phyloP scores from a whole-genome alignment of 1,284 basidiomycete genomes.

The Sporisorium graminicola region DNA sequence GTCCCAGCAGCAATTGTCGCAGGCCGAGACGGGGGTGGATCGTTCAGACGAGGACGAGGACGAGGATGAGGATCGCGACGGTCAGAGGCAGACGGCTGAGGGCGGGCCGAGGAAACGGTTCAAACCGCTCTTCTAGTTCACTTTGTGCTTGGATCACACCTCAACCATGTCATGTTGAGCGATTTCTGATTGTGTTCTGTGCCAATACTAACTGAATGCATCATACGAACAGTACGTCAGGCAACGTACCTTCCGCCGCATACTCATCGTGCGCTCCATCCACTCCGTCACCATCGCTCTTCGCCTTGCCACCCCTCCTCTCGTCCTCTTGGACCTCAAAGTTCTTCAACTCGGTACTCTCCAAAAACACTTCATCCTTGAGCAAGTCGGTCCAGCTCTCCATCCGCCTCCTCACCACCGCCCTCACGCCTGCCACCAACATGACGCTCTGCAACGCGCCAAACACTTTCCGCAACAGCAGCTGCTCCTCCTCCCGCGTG shows the following conservation, averaged over 20 bases:
- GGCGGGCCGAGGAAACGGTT: constrained; percentile 24
- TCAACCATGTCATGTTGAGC: background rate
- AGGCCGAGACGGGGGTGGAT: background rate
- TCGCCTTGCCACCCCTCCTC: background rate
- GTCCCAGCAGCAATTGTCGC: too few species aligned
- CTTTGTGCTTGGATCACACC: background rate
- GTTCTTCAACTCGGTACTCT: constrained; percentile 64
- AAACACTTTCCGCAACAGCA: constrained; percentile 24
- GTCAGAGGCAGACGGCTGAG: background rate
- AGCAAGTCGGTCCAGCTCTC: constrained; percentile 58
- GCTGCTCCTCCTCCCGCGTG: constrained; percentile 22
- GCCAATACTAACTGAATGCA: background rate
- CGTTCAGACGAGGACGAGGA: constrained; percentile 6
- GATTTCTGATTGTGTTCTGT: background rate
- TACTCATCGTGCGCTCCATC: constrained; percentile 14
- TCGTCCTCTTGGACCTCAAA: constrained; percentile 21
- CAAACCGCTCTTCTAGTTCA: constrained; percentile 30
- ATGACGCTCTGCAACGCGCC: constrained; percentile 18
- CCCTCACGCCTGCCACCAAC: constrained; percentile 6
- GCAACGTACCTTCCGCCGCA: constrained; percentile 33
- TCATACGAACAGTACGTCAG: constrained; percentile 42
- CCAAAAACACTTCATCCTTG: constrained; percentile 65
- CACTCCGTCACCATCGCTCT: background rate
- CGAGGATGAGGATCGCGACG: constrained; percentile 9
- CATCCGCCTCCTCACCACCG: constrained; percentile 29